Percentiles rank a stretch among this genome's conserved stretches.
Conservation (phyloP, 345 rosid genomes). For the Camelina hispida region DNA sequence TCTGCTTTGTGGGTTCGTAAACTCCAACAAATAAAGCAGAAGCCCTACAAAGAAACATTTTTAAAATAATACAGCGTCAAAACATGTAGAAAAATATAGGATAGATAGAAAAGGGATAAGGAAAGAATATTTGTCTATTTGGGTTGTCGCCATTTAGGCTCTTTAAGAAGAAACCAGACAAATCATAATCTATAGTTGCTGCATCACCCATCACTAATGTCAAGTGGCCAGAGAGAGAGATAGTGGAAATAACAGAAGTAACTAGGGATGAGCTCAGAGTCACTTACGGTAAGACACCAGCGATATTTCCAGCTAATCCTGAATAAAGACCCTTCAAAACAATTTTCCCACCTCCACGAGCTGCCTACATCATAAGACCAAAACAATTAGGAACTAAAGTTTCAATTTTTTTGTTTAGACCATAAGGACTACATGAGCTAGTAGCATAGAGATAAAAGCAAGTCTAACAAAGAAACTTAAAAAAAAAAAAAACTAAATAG, state of each 20-base stretch:
- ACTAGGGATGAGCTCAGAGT: conserved; percentile 16
- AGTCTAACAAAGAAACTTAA: conserved; percentile 10
- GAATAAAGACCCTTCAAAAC: conserved; percentile 87
- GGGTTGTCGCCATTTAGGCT: background rate
- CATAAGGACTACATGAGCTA: conserved; percentile 7
- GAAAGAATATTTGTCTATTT: background rate
- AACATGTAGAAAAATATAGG: background rate
- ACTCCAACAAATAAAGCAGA: conserved; percentile 96
- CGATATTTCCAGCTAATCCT: conserved; percentile 91
- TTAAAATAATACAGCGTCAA: conserved; percentile 13
- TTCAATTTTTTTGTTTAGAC: background rate
- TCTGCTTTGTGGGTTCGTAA: conserved; percentile 93
- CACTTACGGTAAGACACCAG: conserved; percentile 94
- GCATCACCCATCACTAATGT: background rate
- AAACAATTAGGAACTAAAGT: background rate
- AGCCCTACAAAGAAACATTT: conserved; percentile 60
- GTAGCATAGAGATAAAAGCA: conserved; percentile 1
- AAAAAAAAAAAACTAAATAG: background rate
- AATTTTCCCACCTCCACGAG: conserved; percentile 87
- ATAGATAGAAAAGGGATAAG: background rate
- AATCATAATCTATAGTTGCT: background rate
- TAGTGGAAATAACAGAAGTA: background rate
- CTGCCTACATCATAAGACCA: conserved; percentile 56
- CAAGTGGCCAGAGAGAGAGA: background rate
- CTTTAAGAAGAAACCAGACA: background rate